Conservation (phyloP, 768 basidiomycete species). For the Leccinum uliginosum region DNA sequence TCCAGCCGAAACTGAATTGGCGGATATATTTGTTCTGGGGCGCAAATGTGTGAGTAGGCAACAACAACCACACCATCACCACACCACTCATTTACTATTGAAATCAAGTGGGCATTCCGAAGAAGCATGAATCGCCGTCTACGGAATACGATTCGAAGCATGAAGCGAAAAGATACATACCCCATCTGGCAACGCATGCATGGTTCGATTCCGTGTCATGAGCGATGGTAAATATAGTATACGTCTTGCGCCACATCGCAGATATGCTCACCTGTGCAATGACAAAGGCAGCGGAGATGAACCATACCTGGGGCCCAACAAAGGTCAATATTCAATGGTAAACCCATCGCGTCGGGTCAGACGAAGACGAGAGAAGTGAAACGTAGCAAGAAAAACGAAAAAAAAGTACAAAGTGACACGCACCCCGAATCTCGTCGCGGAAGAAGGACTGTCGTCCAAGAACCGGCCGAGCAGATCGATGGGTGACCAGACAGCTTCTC, state of each 20-base stretch:
- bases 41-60: neutral
- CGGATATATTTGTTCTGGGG: conserved; percentile 72
- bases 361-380: neutral
- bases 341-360: neutral
- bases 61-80: conserved; percentile 6
- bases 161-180: conserved; percentile 15
- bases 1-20: conserved; percentile 79
- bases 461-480: conserved; percentile 67
- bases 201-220: conserved; percentile 1
- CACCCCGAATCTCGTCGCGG: conserved; percentile 66
- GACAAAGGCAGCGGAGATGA: conserved; percentile 75
- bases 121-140: conserved; percentile 16
- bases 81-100: neutral
- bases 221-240: neutral
- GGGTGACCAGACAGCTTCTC: conserved; percentile 75
- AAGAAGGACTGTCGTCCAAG: conserved; percentile 57
- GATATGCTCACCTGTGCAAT: conserved; percentile 55
- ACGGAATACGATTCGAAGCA: neutral
- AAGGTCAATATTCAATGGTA: neutral
- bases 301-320: conserved; percentile 50
- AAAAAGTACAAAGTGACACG: conserved; percentile 5
- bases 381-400: neutral
- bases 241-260: conserved; percentile 2
- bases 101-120: neutral
- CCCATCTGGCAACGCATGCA: conserved; percentile 18